Percentiles rank a stretch among this genome's conserved stretches.
Conservation (phyloP, 2,329 filamentous ascomycete species). For the Macrophomina pseudophaseolina region DNA sequence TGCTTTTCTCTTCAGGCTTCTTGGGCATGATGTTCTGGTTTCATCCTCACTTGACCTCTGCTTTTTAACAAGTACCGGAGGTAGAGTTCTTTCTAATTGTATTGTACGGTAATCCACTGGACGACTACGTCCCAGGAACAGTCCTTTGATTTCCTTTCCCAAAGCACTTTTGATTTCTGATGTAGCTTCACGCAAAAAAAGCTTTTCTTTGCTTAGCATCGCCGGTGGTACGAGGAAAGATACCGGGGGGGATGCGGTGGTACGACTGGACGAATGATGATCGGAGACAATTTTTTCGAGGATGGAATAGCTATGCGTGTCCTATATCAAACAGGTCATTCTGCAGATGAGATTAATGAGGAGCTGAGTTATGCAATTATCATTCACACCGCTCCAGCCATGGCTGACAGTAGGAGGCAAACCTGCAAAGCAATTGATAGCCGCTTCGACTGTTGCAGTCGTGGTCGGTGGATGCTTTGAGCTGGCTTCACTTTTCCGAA, state of each 20-base stretch:
- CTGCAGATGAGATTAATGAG: background rate
- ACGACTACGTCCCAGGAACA: background rate
- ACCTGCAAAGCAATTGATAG: too few relatives aligned
- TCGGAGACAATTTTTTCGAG: background rate
- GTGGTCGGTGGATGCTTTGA: too few relatives aligned
- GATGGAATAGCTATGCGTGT: conserved; percentile 3
- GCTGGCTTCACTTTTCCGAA: background rate
- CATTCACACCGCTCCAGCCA: too few relatives aligned
- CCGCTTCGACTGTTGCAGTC: too few relatives aligned
- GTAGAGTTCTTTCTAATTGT: background rate
- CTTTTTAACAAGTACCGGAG: background rate
- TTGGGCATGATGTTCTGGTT: background rate
- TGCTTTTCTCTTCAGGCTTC: background rate
- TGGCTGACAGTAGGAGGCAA: too few relatives aligned
- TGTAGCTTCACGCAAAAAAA: background rate
- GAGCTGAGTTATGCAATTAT: too few relatives aligned
- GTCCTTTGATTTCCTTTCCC: background rate
- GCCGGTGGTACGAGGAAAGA: background rate
- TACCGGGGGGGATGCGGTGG: background rate
- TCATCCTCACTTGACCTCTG: background rate
- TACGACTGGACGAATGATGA: conserved; percentile 15
- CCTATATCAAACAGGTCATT: background rate
- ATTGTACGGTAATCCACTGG: background rate
- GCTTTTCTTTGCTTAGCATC: conserved; percentile 5
- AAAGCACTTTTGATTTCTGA: background rate